Conservation (phyloP, 1,284 basidiomycete species). For the Tranzscheliella williamsii region DNA sequence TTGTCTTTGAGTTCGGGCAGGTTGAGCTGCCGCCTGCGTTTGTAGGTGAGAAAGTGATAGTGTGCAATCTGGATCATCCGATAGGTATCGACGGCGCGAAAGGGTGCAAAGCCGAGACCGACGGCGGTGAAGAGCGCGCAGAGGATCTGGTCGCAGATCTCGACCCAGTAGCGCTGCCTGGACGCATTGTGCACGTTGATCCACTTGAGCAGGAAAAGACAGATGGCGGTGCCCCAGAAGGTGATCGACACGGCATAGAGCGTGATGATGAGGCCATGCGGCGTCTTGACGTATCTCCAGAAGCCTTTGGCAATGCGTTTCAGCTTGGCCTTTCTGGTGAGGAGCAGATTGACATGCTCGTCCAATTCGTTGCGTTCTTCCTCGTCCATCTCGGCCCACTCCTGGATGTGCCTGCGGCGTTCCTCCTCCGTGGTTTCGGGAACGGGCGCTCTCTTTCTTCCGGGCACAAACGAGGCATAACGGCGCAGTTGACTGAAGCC, state of each 20-base stretch:
- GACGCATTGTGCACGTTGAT: slow-evolving; percentile 31
- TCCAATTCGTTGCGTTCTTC: slow-evolving; percentile 65
- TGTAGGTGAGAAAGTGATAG: slow-evolving; percentile 54
- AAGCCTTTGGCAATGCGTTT: slow-evolving; percentile 48
- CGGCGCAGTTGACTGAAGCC: slow-evolving; percentile 14
- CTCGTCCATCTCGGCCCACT: slow-evolving; percentile 55
- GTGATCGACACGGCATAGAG: slow-evolving; percentile 52
- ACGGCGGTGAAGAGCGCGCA: slow-evolving; percentile 56
- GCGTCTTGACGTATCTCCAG: slow-evolving; percentile 50
- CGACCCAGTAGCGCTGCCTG: slow-evolving; percentile 52
- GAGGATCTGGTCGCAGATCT: slow-evolving; percentile 58
- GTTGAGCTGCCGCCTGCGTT: slow-evolving; percentile 38
- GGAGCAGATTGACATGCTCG: slow-evolving; percentile 76
- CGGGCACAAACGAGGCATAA: slow-evolving; percentile 8
- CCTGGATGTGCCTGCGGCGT: slow-evolving; percentile 42
- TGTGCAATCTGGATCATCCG: slow-evolving; percentile 57
- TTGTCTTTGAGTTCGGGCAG: slow-evolving; percentile 48
- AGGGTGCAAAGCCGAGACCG: slow-evolving; percentile 57
- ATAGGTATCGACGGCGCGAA: slow-evolving; percentile 57
- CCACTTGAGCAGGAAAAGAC: slow-evolving; percentile 55
- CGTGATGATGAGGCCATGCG: slow-evolving; percentile 57
- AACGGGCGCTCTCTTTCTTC: slow-evolving; percentile 15
- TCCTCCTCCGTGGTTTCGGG: slow-evolving; percentile 38
- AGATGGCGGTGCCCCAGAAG: slow-evolving; percentile 54
- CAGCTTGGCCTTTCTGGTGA: slow-evolving; percentile 69